Percentiles rank a stretch among this genome's conserved stretches.
Evolutionary conservation across 345 rosid genomes (phyloP).

Genomic region (Rhodomyrtus tomentosa): DNA sequence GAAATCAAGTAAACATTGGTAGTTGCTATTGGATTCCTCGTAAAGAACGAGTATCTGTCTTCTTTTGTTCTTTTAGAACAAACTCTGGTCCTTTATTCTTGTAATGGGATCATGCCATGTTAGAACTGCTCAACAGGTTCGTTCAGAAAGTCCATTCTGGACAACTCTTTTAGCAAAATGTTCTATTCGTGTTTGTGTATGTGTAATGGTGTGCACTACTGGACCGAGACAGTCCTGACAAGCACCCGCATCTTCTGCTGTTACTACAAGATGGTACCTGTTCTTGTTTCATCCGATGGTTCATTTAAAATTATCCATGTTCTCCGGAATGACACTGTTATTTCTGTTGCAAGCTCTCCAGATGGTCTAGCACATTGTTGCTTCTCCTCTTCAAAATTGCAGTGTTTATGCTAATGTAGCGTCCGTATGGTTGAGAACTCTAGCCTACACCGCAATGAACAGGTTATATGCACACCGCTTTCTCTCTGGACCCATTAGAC

Average conservation of each 20-base stretch:
- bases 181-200: accelerated
- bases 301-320: background rate
- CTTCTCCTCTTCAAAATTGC: background rate
- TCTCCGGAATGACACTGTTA: background rate
- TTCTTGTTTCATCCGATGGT: background rate
- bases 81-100: background rate
- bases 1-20: background rate
- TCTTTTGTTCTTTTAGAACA: background rate
- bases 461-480: background rate
- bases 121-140: background rate
- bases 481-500: background rate
- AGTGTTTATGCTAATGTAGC: background rate
- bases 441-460: background rate
- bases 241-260: background rate
- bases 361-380: background rate
- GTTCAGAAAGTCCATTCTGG: background rate
- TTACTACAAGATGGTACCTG: background rate
- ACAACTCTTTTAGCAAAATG: background rate
- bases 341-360: background rate
- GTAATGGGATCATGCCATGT: background rate
- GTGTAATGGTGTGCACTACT: background rate
- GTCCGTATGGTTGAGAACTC: background rate
- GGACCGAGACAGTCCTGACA: background rate
- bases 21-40: background rate
- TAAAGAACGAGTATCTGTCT: background rate